A percentile compares a stretch with the other conserved stretches of the same genome.
Conservation (phyloP, 352 stramenopile species). For the Thraustochytrium striatum region DNA sequence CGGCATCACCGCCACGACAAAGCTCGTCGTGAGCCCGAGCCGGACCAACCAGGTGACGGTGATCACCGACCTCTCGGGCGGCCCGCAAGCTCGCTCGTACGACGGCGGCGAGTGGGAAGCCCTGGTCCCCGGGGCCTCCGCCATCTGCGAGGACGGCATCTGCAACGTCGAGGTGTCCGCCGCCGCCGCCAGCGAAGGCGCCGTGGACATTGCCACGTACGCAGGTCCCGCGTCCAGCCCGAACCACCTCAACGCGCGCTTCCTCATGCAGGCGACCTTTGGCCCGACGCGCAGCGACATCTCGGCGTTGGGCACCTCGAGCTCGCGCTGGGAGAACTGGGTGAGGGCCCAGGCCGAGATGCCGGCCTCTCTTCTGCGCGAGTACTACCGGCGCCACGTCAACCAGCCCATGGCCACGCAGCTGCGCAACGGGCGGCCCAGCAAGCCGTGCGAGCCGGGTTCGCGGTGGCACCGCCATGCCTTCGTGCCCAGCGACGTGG, state of each 20-base stretch:
- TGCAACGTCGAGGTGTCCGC: background rate
- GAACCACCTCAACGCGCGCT: background rate
- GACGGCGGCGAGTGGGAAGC: background rate
- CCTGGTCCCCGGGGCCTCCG: background rate
- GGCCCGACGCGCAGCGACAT: background rate
- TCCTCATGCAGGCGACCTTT: background rate
- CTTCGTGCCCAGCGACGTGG: background rate
- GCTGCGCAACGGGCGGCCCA: background rate
- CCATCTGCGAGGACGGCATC: background rate
- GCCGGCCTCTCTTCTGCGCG: background rate
- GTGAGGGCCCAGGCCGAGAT: background rate
- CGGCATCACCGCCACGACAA: too few relatives aligned
- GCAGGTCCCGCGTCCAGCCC: background rate
- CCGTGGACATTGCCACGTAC: background rate
- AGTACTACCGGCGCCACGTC: background rate
- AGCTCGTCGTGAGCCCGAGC: too few relatives aligned
- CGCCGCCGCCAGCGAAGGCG: background rate
- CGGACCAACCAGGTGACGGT: background rate
- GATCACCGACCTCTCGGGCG: background rate
- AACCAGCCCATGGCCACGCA: background rate
- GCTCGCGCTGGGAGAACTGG: background rate
- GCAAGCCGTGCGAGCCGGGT: background rate
- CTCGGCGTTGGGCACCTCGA: background rate
- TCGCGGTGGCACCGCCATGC: background rate
- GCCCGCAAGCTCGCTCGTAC: background rate